Base-by-base conservation (phyloP, 2,329 filamentous ascomycete genomes). In the Esteya vermicola region DNA sequence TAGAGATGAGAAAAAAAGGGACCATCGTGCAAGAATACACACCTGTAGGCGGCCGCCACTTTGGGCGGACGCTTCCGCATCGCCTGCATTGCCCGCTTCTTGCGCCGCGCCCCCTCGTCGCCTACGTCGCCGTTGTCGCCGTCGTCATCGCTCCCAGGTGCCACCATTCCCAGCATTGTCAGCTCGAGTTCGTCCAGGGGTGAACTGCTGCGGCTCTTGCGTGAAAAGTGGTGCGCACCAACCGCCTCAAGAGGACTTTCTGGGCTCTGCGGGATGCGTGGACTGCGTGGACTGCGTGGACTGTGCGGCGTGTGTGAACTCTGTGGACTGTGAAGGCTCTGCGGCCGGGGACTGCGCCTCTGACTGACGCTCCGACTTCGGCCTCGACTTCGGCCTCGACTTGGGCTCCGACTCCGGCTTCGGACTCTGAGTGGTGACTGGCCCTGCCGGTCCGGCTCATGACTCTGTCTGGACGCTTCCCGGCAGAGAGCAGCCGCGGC, bases 161-260 rank as follows among this genome's bases (percentile, higher is more conserved):
- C 44, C 3, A 47, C 47, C 38, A 54, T 50, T 3, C 52, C 51
- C 21, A 54, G 41, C 41, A 52, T 51, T 20, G 45, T 45, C 36
- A 47, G 38, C 27, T 51, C 49, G 9, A 50, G n/a, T 14, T 50
- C 48, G 14, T 48, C 42, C 18, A 51, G 36, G 1, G 49, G 45
- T 10, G 49, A 51, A 13, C 47, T 50, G 41, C 45, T 47, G 16
- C 49, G 45, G 30, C 44, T 47, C 20, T 37, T 35, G 9, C 28
- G 28, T 14, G 22, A 27, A 27, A 27, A 20, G 13, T 16, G 22
- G 28, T 40, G 13, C 18, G 39, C 23, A 18, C 23, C 19, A 30
- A 25, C n/a, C n/a, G n/a, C n/a, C n/a, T n/a, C n/a, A n/a, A n/a
- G n/a, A n/a, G n/a, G n/a, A n/a, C n/a, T n/a, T n/a, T n/a, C n/a